These are phyloP conservation scores for Suillus subalutaceus DNA, from an alignment of 768 basidiomycete genomes.

Conservation along the genomic window DNA sequence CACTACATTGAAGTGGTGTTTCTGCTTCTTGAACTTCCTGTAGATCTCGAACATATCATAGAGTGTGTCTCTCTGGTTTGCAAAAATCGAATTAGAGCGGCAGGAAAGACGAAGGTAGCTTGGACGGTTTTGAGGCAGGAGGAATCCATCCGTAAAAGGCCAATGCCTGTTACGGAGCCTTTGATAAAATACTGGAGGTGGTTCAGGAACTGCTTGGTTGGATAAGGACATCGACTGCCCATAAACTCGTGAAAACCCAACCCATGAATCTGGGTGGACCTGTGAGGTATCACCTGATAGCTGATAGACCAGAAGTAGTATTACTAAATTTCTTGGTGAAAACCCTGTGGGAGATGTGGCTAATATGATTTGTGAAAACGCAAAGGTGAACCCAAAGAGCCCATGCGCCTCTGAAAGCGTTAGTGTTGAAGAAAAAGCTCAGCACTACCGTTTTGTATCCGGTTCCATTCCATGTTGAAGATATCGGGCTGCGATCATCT, in stretches of 20 bases:
- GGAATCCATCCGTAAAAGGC: slow-evolving; percentile 34
- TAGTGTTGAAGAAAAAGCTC: slow-evolving; percentile 17
- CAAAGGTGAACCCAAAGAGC: slow-evolving; percentile 43
- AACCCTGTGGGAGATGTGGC: slow-evolving; percentile 54
- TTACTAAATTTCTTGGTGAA: slow-evolving; percentile 58
- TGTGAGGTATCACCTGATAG: background rate
- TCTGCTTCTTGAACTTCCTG: slow-evolving; percentile 44
- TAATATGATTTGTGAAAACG: too few relatives aligned
- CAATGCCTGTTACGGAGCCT: slow-evolving; percentile 61
- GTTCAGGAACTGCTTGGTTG: background rate
- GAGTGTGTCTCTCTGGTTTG: slow-evolving; percentile 47
- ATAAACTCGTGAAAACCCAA: slow-evolving; percentile 68
- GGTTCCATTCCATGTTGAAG: slow-evolving; percentile 12
- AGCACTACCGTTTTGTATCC: slow-evolving; percentile 4
- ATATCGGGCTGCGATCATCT: slow-evolving; percentile 31
- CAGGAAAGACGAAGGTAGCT: slow-evolving; percentile 52
- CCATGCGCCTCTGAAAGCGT: slow-evolving; percentile 22
- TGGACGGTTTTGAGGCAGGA: slow-evolving; percentile 45
- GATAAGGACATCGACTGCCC: slow-evolving; percentile 40
- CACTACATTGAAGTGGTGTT: slow-evolving; percentile 54
- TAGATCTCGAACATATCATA: slow-evolving; percentile 61
- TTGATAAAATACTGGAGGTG: slow-evolving; percentile 50
- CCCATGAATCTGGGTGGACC: slow-evolving; percentile 51
- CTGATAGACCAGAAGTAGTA: too few relatives aligned
- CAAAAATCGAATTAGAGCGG: slow-evolving; percentile 58